A percentile compares a stretch with the other conserved stretches of the same genome.
phyloP scores from a whole-genome alignment of 495 filamentous ascomycete genomes.

The Aspergillus diversus region DNA sequence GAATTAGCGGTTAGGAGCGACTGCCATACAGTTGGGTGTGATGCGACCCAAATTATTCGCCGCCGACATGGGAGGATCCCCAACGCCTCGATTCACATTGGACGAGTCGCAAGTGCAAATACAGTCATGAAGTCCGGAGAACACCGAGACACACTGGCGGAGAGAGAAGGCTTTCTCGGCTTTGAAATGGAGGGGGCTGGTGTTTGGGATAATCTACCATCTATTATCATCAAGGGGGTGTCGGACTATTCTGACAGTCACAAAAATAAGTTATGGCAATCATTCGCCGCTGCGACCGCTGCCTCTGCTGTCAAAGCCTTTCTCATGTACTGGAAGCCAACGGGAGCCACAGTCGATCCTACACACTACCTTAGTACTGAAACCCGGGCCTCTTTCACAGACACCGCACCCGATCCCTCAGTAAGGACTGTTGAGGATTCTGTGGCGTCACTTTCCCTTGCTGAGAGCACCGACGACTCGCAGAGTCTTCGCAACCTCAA shows the following conservation, averaged over 20 bases:
- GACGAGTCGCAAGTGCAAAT: conserved; percentile 31
- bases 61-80: conserved; percentile 9
- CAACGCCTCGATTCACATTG: conserved; percentile 30
- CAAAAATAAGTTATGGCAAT: conserved; percentile 46
- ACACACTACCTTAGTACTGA: too few species aligned
- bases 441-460: too few species aligned
- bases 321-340: background rate
- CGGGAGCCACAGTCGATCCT: too few species aligned
- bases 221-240: conserved; percentile 43
- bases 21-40: conserved; percentile 5
- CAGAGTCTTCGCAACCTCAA: too few species aligned
- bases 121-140: conserved; percentile 27
- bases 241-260: conserved; percentile 48
- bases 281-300: conserved; percentile 39
- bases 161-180: conserved; percentile 24
- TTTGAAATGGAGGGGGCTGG: conserved; percentile 53
- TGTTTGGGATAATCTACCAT: conserved; percentile 40
- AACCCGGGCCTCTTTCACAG: too few species aligned
- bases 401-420: too few species aligned
- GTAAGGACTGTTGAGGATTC: too few species aligned
- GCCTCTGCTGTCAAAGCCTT: conserved; percentile 40
- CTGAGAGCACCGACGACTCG: too few species aligned
- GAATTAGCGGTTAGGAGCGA: background rate
- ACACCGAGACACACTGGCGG: conserved; percentile 24
- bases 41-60: background rate